Evolutionary conservation across 352 stramenopile genomes (phyloP).

Genomic region (Pythium utonaiense): DNA sequence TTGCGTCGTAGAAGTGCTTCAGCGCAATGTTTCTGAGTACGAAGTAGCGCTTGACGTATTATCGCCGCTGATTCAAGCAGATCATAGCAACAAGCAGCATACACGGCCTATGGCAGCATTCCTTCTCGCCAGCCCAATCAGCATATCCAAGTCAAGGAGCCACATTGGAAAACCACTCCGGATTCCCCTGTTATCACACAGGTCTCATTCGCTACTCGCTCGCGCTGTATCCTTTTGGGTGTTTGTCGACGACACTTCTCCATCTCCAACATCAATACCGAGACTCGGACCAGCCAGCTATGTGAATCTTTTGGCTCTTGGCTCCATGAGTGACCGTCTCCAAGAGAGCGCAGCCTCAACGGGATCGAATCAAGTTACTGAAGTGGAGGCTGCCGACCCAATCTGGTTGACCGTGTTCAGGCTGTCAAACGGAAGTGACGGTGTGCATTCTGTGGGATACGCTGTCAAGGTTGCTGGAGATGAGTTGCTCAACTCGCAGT

Average conservation of each 20-base stretch:
- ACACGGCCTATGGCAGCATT: neutral
- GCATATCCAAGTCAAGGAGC: slow-evolving; percentile 3
- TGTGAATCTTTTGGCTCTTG: neutral
- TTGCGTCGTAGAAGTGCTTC: neutral
- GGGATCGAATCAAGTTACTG: neutral
- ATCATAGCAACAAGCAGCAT: neutral
- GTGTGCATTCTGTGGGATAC: neutral
- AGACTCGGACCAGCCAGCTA: too few species aligned
- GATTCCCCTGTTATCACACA: neutral
- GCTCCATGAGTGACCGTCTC: neutral
- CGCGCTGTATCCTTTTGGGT: neutral
- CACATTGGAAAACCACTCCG: slow-evolving; percentile 10
- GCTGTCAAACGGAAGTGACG: neutral
- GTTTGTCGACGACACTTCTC: neutral
- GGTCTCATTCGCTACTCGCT: neutral
- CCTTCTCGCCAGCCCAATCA: slow-evolving; percentile 13
- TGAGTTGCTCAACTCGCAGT: neutral
- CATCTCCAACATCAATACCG: neutral
- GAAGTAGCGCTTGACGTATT: neutral
- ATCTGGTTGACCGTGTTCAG: neutral
- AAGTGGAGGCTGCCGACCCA: neutral
- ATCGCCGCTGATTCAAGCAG: neutral
- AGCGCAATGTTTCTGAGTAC: neutral
- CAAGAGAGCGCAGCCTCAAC: neutral
- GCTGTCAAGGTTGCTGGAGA: neutral